Evolutionary conservation across 2,329 filamentous ascomycete genomes (phyloP).

Genomic region (Ophiostoma piceae): DNA sequence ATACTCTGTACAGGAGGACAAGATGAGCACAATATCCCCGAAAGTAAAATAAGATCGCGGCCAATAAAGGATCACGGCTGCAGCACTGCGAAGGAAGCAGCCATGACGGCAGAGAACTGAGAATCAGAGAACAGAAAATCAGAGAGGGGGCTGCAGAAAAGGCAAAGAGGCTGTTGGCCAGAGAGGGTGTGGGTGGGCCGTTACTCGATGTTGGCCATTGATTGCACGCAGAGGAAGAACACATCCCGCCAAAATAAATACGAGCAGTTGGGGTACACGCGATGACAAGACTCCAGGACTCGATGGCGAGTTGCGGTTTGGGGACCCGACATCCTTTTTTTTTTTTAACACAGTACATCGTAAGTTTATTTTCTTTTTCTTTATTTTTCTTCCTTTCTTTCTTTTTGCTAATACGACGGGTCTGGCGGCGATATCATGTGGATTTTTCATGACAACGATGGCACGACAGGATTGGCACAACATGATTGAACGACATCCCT

Average conservation of each 20-base stretch:
- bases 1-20: neutral
- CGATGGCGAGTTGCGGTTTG: no score
- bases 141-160: neutral
- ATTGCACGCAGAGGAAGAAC: neutral
- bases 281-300: neutral
- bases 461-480: neutral
- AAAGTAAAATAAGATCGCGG: neutral
- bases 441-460: neutral
- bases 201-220: neutral
- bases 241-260: neutral
- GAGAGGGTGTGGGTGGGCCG: neutral
- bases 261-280: neutral
- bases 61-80: neutral
- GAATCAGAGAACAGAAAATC: neutral
- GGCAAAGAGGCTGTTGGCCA: neutral
- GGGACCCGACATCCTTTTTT: no score
- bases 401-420: neutral
- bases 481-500: neutral
- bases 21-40: neutral
- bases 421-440: neutral
- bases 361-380: no score
- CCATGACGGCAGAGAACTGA: neutral
- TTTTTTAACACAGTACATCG: no score
- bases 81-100: neutral
- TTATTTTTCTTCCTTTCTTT: neutral